Base-by-base conservation (phyloP, 225 moss, liverwort and hornwort species). In the Thuidium tamariscinum region DNA sequence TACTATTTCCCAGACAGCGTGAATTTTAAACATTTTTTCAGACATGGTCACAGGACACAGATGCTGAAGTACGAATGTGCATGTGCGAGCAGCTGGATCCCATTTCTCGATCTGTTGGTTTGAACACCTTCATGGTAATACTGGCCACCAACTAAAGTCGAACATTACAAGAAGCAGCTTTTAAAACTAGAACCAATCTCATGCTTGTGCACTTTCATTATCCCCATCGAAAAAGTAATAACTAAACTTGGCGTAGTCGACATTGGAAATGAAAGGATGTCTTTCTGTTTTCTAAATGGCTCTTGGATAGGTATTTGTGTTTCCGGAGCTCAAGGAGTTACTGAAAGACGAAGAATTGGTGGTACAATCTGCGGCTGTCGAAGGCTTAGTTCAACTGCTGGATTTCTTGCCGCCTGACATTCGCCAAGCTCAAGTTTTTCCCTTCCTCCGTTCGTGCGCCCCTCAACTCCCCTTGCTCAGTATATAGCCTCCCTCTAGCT, bases 1-100 rank as follows among this genome's bases (percentile, higher is more conserved):
- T 55, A 68, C 46, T 65, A 68, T 63, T 80, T 85, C 36, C 74
- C 42, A 36, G 76, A 62, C 13, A 82, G 74, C 67, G 25, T 37
- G 49, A 56, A 62, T 77, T 56, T 64, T 36, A 62, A 74, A 30
- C 80, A 82, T 39, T 60, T 22, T 61, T 55, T 59, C 17, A 46
- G 54, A 69, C 54, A 85, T 83, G 86, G 22, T 83, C 69, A 71
- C 95, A 97, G 98, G 98, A 99, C 87, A 97, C 98, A 92, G 97
- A 97, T 89, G 86, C 95, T 73, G 97, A 96, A 84, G 98, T 97
- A 27, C 91, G 98, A 90, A 92, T 95, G 74, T 97, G 97, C 88
- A 97, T 99, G 97, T 99, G 97, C 87, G 95, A 95, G 87, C 97
- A 99, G 86, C 90, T 97, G n/a, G 95, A 99, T 91, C 91, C 93